Evolutionary conservation across 305 asterid species (phyloP), one percentile per base, ranked within the genome.

Genomic region (Fraxinus latifolia): DNA sequence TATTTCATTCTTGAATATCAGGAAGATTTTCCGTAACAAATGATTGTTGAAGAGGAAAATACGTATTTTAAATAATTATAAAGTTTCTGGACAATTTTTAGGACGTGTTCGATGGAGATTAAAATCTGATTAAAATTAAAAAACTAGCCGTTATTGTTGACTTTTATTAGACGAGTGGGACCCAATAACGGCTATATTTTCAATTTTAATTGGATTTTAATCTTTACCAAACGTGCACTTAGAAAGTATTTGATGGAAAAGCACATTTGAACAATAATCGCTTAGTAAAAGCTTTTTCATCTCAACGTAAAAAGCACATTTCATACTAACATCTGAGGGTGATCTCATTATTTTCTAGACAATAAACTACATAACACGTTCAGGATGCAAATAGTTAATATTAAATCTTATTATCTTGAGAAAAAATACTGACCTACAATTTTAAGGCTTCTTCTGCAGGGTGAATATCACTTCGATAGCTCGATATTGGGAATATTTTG

Each of bases 361-460:
- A 55, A 55, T 1, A 55, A 17, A 55, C 25, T 55, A 17, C 11
- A 55, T n/a, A 53, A 53, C 65, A 53, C 2, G 67, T 25, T 17
- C 34, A 65, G 74, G 74, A 68, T 29, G 36, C 74, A 29, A 68
- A 27, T 68, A 14, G 36, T 27, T 37, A 65, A 37, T 42, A 23
- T 17, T 23, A 73, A 19, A 80, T 81, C 67, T 21, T 65, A 33
- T 79, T 78, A 37, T 53, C 55, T 11, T 37, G 73, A 76, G 44
- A 82, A 67, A 74, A 8, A 39, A 70, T 39, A 77, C 78, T 80
- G 11, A 83, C 88, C 83, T 78, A 62, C 82, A 5, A 15, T 70
- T 21, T 50, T 17, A 82, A 36, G 55, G 74, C 47, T 74, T 42
- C 53, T 68, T 21, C 53, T 32, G 29, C 39, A 25, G 70, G 23